These are phyloP conservation scores for Yarrowia deformans DNA, from an alignment of 805 yeast species.

Conservation along the genomic window DNA sequence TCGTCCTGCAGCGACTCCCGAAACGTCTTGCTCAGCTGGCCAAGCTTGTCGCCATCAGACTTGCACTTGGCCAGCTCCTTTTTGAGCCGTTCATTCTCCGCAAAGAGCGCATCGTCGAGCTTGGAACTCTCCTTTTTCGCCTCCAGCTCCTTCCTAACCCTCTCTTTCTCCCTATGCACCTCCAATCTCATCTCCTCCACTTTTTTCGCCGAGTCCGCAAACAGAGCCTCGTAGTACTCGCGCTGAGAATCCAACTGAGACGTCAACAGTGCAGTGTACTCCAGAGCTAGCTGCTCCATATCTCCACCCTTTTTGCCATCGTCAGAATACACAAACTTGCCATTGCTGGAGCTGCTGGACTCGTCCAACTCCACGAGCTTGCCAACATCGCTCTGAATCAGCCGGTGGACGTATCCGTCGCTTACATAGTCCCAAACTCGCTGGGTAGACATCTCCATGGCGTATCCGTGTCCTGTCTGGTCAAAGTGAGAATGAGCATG, in stretches of 20 bases:
- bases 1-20: slow-evolving; percentile 57
- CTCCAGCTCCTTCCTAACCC: slow-evolving; percentile 29
- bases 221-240: slow-evolving; percentile 73
- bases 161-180: slow-evolving; percentile 39
- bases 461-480: slow-evolving; percentile 81
- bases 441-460: slow-evolving; percentile 85
- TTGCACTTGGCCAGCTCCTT: slow-evolving; percentile 8
- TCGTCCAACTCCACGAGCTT: slow-evolving; percentile 78
- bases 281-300: slow-evolving; percentile 68
- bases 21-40: slow-evolving; percentile 47
- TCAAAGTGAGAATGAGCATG: slow-evolving; percentile 87
- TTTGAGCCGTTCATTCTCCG: slow-evolving; percentile 8
- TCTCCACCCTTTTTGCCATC: slow-evolving; percentile 41
- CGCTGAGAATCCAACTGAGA: slow-evolving; percentile 87
- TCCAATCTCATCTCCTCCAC: slow-evolving; percentile 31
- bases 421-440: slow-evolving; percentile 96
- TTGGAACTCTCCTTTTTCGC: not conserved
- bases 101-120: not conserved
- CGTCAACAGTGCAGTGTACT: slow-evolving; percentile 78
- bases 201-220: slow-evolving; percentile 47
- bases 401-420: slow-evolving; percentile 86
- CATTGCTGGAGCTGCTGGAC: slow-evolving; percentile 43
- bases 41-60: slow-evolving; percentile 42
- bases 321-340: slow-evolving; percentile 35
- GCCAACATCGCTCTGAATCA: slow-evolving; percentile 84